Percentiles rank a stretch among this genome's conserved stretches.
phyloP scores from a whole-genome alignment of 2,329 filamentous ascomycete species.

The Colletotrichum sp. region DNA sequence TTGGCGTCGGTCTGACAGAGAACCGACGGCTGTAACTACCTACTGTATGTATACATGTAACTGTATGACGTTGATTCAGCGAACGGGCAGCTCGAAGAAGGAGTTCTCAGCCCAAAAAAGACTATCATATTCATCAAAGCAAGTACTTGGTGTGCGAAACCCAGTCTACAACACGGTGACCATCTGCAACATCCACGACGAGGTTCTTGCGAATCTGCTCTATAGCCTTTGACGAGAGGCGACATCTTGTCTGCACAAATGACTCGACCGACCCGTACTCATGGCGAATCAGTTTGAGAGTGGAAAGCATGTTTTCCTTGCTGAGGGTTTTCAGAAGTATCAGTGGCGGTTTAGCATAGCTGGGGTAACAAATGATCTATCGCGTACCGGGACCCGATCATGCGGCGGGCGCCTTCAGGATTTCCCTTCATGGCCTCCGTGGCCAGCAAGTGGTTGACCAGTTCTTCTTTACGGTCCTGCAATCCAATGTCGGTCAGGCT shows the following conservation, averaged over 20 bases:
- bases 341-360: background rate
- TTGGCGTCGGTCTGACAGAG: background rate
- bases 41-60: constrained; percentile 12
- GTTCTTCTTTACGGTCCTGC: constrained; percentile 52
- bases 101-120: background rate
- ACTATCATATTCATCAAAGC: background rate
- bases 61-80: constrained; percentile 9
- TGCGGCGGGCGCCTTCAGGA: constrained; percentile 44
- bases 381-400: constrained; percentile 48
- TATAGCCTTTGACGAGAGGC: constrained; percentile 61
- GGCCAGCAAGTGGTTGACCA: constrained; percentile 55
- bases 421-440: constrained; percentile 55
- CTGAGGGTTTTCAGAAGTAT: constrained; percentile 26
- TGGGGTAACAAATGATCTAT: background rate
- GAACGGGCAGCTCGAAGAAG: background rate
- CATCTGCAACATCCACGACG: constrained; percentile 33
- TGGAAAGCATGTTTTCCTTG: constrained; percentile 53
- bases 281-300: constrained; percentile 58
- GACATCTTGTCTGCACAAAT: constrained; percentile 65
- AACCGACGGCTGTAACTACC: background rate
- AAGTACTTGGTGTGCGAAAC: background rate
- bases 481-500: constrained; percentile 69
- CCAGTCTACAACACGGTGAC: constrained; percentile 4
- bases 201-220: constrained; percentile 56
- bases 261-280: constrained; percentile 68